Percentiles rank a stretch among this genome's conserved stretches.
These are phyloP conservation scores for Rhynchospora tenuis DNA, from an alignment of 176 grass and related monocot genomes.

Conservation along the genomic window DNA sequence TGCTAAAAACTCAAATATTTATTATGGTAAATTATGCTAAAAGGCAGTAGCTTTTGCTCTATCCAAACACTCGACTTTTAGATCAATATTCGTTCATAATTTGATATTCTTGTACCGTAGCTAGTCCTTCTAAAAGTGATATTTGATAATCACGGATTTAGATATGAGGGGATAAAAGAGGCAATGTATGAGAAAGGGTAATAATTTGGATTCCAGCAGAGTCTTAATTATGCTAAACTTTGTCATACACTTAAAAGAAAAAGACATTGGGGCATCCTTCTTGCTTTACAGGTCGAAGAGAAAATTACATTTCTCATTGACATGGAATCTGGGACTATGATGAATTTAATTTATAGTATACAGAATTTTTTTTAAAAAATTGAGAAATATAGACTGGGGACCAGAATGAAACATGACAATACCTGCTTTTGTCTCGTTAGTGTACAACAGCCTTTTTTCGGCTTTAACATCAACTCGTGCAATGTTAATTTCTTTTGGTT, in stretches of 20 bases:
- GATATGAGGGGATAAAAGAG: not conserved
- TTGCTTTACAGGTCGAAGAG: not conserved
- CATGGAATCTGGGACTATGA: not conserved
- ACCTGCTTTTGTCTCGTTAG: not conserved
- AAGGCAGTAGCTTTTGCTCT: too few relatives aligned
- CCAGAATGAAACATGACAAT: not conserved
- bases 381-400: not conserved
- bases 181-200: not conserved
- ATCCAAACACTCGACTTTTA: too few relatives aligned
- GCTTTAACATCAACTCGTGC: not conserved
- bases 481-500: not conserved
- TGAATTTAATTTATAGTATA: not conserved
- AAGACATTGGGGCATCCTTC: not conserved
- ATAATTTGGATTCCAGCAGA: not conserved
- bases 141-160: not conserved
- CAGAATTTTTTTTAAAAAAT: not conserved
- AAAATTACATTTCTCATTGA: not conserved
- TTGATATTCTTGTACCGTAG: too few relatives aligned
- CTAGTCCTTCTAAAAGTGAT: too few relatives aligned
- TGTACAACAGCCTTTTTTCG: conserved; percentile 11
- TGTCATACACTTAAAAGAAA: not conserved
- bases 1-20: too few relatives aligned
- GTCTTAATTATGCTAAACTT: not conserved
- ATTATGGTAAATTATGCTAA: too few relatives aligned
- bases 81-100: too few relatives aligned